Base-by-base conservation (phyloP, 1,284 basidiomycete genomes). In the Heterobasidion irregulare region DNA sequence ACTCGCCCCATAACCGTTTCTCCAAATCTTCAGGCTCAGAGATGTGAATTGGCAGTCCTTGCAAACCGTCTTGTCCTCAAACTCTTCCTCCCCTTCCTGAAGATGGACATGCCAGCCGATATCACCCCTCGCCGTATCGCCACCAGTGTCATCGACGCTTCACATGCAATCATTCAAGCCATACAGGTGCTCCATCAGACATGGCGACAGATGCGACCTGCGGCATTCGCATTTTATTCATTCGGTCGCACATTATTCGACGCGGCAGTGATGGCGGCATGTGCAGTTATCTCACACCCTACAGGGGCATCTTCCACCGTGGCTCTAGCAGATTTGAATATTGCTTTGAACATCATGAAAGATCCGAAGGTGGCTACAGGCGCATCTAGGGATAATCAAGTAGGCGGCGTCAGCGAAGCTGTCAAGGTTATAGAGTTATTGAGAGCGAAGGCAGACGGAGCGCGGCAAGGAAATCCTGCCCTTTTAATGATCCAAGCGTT, bases 81-180 rank as follows among this genome's bases (percentile, higher is more conserved):
- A 66, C 70, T 81, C 8, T 88, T 84, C 64, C 64, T 82, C n/a
- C 86, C 86, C 0, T 86, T 87, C 67, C 65, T 86, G 54, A 77
- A 70, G 68, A 61, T 56, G 59, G 59, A 61, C 56, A 57, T 63
- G 26, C 54, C 61, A 36, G 54, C 59, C 47, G 52, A 64, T 56
- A 56, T 66, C 62, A 61, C 71, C 15, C 65, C 66, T 12, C 72
- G 78, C 57, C 78, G 78, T 56, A 82, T 83, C 1, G 74, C 75
- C 8, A 71, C 80, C 18, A 79, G 80, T 6, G 75, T 77, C 35
- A 71, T 85, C 50, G 78, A 77, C 55, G 84, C 85, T 2, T 82
- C 83, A 12, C 83, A 86, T 62, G 65, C 68, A 1, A 76, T 86
- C 58, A 72, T 86, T 32, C 72, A 74, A 56, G 78, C 82, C 0